These are phyloP conservation scores for Tulasnella sp. DNA, from an alignment of 768 basidiomycete genomes.

Conservation along the genomic window DNA sequence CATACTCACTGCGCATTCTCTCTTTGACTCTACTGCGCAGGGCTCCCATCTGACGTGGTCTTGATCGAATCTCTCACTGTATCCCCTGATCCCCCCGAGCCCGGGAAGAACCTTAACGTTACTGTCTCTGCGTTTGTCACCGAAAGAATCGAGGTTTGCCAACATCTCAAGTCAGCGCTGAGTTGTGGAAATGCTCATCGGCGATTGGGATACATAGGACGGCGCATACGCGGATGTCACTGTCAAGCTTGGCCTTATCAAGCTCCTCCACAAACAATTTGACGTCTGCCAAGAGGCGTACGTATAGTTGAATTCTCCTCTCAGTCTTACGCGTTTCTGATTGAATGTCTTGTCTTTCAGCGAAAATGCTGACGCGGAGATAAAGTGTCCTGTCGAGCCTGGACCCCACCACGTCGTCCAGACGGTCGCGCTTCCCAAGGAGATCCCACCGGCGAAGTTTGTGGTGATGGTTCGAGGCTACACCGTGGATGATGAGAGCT, in stretches of 20 bases:
- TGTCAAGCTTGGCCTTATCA: conserved; percentile 91
- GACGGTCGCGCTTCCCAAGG: conserved; percentile 76
- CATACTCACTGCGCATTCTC: too few species aligned
- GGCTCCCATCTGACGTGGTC: conserved; percentile 35
- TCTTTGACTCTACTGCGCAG: conserved; percentile 34
- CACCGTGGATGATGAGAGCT: conserved; percentile 56
- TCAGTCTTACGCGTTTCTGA: neutral
- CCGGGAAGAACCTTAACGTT: conserved; percentile 82
- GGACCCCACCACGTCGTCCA: conserved; percentile 67
- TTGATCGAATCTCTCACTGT: conserved; percentile 62
- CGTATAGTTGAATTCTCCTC: conserved; percentile 27
- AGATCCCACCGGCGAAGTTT: conserved; percentile 93
- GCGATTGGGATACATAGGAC: conserved; percentile 40
- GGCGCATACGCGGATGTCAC: conserved; percentile 82
- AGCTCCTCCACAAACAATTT: conserved; percentile 70
- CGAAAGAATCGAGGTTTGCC: conserved; percentile 52
- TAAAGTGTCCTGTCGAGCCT: conserved; percentile 74
- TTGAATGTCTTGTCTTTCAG: conserved; percentile 35
- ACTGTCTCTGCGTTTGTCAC: conserved; percentile 52
- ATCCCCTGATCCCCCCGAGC: conserved; percentile 78
- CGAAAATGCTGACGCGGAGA: conserved; percentile 54
- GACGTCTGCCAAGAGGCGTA: conserved; percentile 93
- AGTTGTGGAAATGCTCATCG: neutral
- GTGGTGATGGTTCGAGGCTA: conserved; percentile 53
- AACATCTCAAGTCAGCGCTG: neutral